These are phyloP conservation scores for Colletotrichum tropicale DNA, from an alignment of 2,329 filamentous ascomycete species.

Conservation along the genomic window DNA sequence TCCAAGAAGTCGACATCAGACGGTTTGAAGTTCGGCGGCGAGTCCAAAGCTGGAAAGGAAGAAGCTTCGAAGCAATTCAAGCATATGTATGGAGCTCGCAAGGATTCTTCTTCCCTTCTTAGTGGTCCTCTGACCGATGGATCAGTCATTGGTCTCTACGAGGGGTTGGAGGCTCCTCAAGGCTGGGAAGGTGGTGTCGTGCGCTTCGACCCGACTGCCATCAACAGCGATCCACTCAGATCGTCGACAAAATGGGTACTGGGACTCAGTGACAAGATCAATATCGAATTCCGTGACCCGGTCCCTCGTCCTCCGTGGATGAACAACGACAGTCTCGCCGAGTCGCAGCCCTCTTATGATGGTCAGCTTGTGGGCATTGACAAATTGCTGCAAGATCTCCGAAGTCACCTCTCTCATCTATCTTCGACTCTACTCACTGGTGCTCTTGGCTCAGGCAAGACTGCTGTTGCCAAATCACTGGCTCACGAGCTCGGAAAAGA, in stretches of 20 bases:
- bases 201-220: conserved; percentile 70
- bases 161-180: conserved; percentile 56
- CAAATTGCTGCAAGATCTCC: conserved; percentile 71
- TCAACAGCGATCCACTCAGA: conserved; percentile 22
- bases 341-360: conserved; percentile 60
- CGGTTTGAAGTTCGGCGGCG: conserved; percentile 84
- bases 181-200: conserved; percentile 86
- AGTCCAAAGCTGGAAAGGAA: conserved; percentile 82
- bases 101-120: conserved; percentile 52
- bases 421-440: conserved; percentile 92
- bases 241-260: conserved; percentile 66
- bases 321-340: conserved; percentile 46
- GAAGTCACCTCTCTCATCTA: conserved; percentile 78
- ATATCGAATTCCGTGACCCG: conserved; percentile 77
- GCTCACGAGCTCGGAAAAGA: conserved; percentile 75
- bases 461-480: conserved; percentile 76
- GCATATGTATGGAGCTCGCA: conserved; percentile 65
- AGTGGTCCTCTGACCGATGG: conserved; percentile 90
- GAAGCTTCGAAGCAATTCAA: conserved; percentile 75
- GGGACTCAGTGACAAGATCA: conserved; percentile 75
- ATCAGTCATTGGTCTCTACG: conserved; percentile 69
- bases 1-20: conserved; percentile 57
- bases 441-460: conserved; percentile 89
- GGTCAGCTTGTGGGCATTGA: conserved; percentile 86
- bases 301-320: conserved; percentile 69